Evolutionary conservation across 345 rosid species (phyloP), one percentile per base, ranked within the genome.

Genomic region (Chamaenerion angustifolium): DNA sequence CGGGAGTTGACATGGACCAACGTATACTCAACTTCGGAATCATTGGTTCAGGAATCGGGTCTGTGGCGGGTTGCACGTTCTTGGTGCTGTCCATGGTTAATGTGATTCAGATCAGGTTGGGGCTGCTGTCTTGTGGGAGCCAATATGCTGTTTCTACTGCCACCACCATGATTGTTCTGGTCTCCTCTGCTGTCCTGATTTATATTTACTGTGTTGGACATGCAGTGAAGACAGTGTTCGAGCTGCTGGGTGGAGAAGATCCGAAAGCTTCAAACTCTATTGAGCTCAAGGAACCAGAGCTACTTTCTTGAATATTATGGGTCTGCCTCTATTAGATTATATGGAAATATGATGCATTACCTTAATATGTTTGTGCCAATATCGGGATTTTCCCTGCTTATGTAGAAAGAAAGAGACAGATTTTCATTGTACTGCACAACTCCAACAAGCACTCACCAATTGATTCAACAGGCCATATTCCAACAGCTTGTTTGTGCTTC

Each of bases 91-190:
- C 40, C 27, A 10, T 48, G 51, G 35, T 21, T 0, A 8, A 21
- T 19, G 51, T 21, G 4, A 23, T 48, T 16, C 3, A 19, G 51
- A 48, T 19, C 12, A 48, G 51, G 51, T 19, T 48, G 35, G 37
- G 51, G 37, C 35, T 23, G 51, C 35, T 48, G 51, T 48, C 37
- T 37, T 48, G 52, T 48, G 52, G 37, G 40, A 23, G n/a, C n/a
- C 12, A 21, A 16, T 48, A 48, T 25, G 23, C 52, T 12, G 10
- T 48, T 12, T 15, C 52, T 4, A 37, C 50, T 9, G 50, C 25
- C 25, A 2, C 31, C 31, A 6, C 12, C 27, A 17, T 47, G 50
- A 17, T 2, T 27, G 31, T n/a, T 12, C 43, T 58, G n/a, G 68
- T 58, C 16, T 16, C 45, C 0, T 12, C 19, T n/a, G 55, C 56